These are phyloP conservation scores for Hansenula sp. DNA, from an alignment of 1,139 yeast genomes.

Conservation along the genomic window DNA sequence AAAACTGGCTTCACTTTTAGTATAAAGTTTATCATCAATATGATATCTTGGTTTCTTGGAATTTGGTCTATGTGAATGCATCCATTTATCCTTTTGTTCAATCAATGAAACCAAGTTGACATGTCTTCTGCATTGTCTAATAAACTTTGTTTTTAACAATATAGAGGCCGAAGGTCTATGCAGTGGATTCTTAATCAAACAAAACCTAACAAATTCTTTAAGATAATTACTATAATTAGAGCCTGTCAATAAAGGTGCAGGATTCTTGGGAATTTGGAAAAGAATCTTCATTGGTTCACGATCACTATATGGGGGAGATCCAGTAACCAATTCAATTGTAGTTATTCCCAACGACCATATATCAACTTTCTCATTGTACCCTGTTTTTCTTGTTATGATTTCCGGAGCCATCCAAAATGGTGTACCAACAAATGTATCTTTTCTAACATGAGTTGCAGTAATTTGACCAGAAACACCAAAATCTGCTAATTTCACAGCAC, in stretches of 20 bases:
- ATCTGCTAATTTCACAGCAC: constrained; percentile 71
- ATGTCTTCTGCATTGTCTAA: constrained; percentile 24
- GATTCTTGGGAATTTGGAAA: constrained; percentile 62
- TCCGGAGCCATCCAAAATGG: constrained; percentile 97
- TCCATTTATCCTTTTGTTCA: constrained; percentile 27
- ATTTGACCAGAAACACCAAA: constrained; percentile 86
- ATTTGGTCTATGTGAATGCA: constrained; percentile 20
- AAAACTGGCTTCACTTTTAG: constrained; percentile 16
- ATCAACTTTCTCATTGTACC: constrained; percentile 78
- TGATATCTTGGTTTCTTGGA: constrained; percentile 26
- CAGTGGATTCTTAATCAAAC: constrained; percentile 54
- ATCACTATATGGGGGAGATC: constrained; percentile 67
- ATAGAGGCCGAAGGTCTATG: constrained; percentile 45
- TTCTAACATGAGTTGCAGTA: constrained; percentile 52
- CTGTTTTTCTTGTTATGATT: constrained; percentile 49
- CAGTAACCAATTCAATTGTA: constrained; percentile 67
- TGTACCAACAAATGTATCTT: constrained; percentile 80
- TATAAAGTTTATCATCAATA: constrained; percentile 25
- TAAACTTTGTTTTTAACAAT: constrained; percentile 43
- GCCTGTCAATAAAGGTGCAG: constrained; percentile 59
- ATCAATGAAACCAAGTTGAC: constrained; percentile 23
- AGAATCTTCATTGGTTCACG: constrained; percentile 74
- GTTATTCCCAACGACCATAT: constrained; percentile 90
- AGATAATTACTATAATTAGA: constrained; percentile 41
- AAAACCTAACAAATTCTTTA: constrained; percentile 55